phyloP scores from a whole-genome alignment of 106 monocot species.

The Dendrobium huoshanense region DNA sequence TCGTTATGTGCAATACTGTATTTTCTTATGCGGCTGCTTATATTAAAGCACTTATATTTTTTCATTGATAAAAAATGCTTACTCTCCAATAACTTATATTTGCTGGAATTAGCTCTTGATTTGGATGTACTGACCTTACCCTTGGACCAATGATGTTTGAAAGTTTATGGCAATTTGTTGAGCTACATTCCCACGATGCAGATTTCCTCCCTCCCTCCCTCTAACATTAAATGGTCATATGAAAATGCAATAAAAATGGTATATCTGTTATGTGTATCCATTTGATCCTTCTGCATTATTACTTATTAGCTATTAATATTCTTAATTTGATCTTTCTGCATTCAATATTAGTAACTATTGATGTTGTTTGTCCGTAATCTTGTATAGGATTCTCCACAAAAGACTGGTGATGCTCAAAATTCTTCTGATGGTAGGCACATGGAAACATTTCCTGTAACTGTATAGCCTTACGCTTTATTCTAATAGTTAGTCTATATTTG shows the following conservation, averaged over 20 bases:
- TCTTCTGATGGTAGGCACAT: slow-evolving; percentile 46
- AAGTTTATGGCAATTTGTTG: not conserved
- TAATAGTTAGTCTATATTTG: slow-evolving; percentile 6
- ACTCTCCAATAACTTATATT: not conserved
- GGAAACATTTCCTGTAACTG: not conserved
- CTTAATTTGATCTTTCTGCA: not conserved
- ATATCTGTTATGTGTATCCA: not conserved
- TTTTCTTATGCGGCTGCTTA: not conserved
- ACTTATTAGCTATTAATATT: too few species aligned
- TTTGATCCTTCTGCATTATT: too few species aligned
- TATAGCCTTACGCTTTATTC: not conserved
- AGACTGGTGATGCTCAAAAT: slow-evolving; percentile 39
- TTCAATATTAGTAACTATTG: not conserved
- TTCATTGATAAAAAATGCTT: too few species aligned
- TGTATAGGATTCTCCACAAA: slow-evolving; percentile 70
- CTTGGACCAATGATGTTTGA: not conserved
- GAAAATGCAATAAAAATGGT: not conserved
- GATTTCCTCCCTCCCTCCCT: not conserved
- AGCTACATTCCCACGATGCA: not conserved
- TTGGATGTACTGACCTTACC: not conserved
- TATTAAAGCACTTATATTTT: not conserved
- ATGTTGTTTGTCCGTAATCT: slow-evolving; percentile 4
- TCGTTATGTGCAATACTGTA: not conserved
- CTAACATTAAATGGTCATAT: not conserved
- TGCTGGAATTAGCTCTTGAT: not conserved